Conservation (phyloP, 225 moss, liverwort and hornwort genomes). For the Bryoerythrophyllum caledonicum region DNA sequence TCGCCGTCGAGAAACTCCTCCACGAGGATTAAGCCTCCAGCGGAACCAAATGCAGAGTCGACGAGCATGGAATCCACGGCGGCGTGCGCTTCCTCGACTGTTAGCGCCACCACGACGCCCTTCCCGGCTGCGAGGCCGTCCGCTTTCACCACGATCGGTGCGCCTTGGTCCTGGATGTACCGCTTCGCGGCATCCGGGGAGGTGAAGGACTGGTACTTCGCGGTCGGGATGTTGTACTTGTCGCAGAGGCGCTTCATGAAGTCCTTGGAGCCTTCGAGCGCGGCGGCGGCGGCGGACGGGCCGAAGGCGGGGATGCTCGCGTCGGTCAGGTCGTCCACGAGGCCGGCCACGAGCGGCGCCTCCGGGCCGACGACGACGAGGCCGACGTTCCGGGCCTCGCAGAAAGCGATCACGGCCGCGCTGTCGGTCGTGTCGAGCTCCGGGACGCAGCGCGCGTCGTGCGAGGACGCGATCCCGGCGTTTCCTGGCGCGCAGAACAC, state of each 20-base stretch:
- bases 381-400: constrained; percentile 54
- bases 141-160: constrained; percentile 90
- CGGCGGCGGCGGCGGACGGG: constrained; percentile 76
- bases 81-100: constrained; percentile 68
- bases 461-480: constrained; percentile 69
- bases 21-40: constrained; percentile 74
- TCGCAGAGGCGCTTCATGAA: constrained; percentile 95
- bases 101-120: constrained; percentile 80
- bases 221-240: constrained; percentile 82
- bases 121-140: constrained; percentile 96
- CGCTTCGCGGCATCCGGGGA: constrained; percentile 62
- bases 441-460: constrained; percentile 56
- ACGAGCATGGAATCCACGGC: constrained; percentile 89
- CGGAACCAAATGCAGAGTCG: constrained; percentile 69
- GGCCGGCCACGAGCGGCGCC: constrained; percentile 79
- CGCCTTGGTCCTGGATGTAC: constrained; percentile 70
- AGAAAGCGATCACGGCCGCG: constrained; percentile 65
- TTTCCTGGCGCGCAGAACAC: constrained; percentile 91
- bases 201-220: constrained; percentile 74
- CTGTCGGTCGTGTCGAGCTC: constrained; percentile 60
- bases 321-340: constrained; percentile 70
- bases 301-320: constrained; percentile 74
- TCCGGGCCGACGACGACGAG: constrained; percentile 92
- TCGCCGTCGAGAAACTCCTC: constrained; percentile 99
- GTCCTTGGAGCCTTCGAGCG: constrained; percentile 87